A percentile compares a stretch with the other conserved stretches of the same genome.
phyloP scores from a whole-genome alignment of 2,329 filamentous ascomycete genomes.

The Fusarium sp. region DNA sequence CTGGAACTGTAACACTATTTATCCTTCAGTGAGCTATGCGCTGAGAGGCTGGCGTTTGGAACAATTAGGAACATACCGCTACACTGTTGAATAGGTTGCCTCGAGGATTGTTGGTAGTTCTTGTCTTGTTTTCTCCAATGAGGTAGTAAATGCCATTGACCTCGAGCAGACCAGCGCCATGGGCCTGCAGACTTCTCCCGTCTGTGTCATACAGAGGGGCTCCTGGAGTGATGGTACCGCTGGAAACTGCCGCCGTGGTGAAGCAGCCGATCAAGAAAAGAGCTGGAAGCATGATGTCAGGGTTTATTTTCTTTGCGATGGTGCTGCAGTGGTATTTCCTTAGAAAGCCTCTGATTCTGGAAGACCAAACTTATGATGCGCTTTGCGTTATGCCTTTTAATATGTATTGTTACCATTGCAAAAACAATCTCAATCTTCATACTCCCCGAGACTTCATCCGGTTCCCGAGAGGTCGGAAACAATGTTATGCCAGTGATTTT shows the following conservation, averaged over 20 bases:
- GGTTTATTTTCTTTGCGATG: not conserved
- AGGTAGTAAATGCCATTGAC: not conserved
- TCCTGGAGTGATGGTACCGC: not conserved
- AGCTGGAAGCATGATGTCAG: not conserved
- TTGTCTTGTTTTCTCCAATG: not conserved
- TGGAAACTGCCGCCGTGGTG: not conserved
- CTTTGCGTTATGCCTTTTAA: not conserved
- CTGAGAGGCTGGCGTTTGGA: not conserved
- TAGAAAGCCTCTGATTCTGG: not conserved
- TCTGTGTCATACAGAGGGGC: not conserved
- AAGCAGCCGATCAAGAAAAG: not conserved
- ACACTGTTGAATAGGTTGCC: not conserved
- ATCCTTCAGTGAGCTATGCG: not conserved
- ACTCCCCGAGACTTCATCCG: not conserved
- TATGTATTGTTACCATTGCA: fast-evolving
- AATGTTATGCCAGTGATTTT: not conserved
- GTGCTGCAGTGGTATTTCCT: too few species aligned
- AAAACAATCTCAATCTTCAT: not conserved
- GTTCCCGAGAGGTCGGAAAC: not conserved
- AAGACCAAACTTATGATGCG: not conserved
- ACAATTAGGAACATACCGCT: not conserved
- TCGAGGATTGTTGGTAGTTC: not conserved
- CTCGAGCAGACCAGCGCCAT: not conserved
- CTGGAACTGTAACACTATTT: not conserved
- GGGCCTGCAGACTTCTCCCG: not conserved